Evolutionary conservation across 1,284 basidiomycete genomes (phyloP), one percentile per base, ranked within the genome.

Genomic region (Puccinia sorghi): DNA sequence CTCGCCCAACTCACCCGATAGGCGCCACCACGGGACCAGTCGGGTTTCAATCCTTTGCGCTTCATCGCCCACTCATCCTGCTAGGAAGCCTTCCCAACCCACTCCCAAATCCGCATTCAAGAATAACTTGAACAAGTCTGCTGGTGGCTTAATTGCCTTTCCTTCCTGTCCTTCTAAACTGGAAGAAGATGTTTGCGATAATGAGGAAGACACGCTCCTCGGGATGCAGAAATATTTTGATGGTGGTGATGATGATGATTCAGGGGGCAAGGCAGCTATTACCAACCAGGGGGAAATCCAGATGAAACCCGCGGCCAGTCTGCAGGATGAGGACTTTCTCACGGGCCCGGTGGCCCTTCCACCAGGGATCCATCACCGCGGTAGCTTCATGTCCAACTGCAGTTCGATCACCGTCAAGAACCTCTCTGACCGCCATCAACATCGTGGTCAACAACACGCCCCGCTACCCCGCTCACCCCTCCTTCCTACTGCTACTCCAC

Each of bases 1-100:
- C 15, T 37, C 27, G 22, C 22, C 32, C 27, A 46, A 57, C 11
- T 39, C 27, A 17, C 41, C 15, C 12, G 66, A 37, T 25, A n/a
- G n/a, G n/a, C 48, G 25, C 3, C 41, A 37, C 15, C 27, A 22
- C 37, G 50, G 13, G 15, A 57, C 41, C 54, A 57, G 70, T 41
- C 70, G 70, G n/a, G 70, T 72, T n/a, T 72, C 70, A 15, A 39
- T 72, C 39, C 20, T 72, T 57, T 39, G 50, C 32, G 63, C 32
- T 4, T 32, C 63, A 46, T 66, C 63, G 20, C 39, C 25, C 11
- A 48, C n/a, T 11, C 32, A 57, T 48, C 46, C n/a, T 15, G 27
- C 39, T 6, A 13, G 20, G 8, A 8, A 7, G 15, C 50, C 37
- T 39, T 37, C 27, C 54, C 70, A 39, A 15, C n/a, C 39, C 15